Evolutionary conservation across 352 stramenopile genomes (phyloP).

Genomic region (Globisporangium lucens): DNA sequence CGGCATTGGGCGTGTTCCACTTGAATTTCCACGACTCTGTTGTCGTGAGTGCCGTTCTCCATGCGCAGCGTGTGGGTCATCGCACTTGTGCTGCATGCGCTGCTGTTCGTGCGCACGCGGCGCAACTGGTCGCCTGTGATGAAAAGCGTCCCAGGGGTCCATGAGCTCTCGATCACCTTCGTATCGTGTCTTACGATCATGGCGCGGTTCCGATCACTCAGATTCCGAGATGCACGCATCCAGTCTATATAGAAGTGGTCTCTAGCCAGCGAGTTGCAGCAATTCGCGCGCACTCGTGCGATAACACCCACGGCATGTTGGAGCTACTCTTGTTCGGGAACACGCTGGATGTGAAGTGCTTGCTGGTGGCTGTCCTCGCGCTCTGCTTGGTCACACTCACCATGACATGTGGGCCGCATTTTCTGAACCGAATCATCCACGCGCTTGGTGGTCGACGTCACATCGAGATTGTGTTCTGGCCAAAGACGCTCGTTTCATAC

Average conservation of each 20-base stretch:
- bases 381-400: background rate
- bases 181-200: background rate
- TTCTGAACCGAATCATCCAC: background rate
- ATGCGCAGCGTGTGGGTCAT: constrained; percentile 2
- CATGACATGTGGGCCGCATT: background rate
- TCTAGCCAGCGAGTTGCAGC: background rate
- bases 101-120: background rate
- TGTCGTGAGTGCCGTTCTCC: background rate
- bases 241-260: background rate
- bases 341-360: background rate
- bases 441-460: background rate
- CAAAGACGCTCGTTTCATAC: background rate
- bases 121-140: background rate
- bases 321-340: background rate
- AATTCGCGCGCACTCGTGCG: background rate
- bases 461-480: background rate
- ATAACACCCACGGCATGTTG: background rate
- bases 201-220: background rate
- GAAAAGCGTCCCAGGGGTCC: background rate
- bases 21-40: background rate
- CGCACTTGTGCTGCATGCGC: background rate
- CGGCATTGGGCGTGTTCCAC: background rate
- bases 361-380: background rate
- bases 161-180: background rate
- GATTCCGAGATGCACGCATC: background rate